These are phyloP conservation scores for Hysterium pulicare DNA, from an alignment of 2,329 filamentous ascomycete species.

Conservation along the genomic window DNA sequence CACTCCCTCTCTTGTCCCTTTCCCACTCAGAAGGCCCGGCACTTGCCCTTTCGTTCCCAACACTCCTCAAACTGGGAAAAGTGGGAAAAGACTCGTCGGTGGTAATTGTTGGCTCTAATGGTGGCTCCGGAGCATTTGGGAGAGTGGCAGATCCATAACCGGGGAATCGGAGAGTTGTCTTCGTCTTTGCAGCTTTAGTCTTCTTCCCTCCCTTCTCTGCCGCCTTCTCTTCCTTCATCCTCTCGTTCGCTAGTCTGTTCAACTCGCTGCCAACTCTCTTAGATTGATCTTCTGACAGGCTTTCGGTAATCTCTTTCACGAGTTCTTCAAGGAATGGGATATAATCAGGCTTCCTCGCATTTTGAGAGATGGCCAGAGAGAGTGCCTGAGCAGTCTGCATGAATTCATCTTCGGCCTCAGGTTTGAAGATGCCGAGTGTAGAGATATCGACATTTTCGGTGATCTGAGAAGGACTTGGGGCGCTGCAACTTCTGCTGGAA, in stretches of 20 bases:
- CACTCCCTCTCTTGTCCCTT: too few species aligned
- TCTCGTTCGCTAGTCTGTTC: conserved; percentile 93
- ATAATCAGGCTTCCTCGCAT: conserved; percentile 88
- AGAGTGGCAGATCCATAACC: too few species aligned
- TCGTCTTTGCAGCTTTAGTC: conserved; percentile 93
- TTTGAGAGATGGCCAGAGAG: conserved; percentile 70
- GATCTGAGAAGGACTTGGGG: too few species aligned
- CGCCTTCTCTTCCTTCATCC: conserved; percentile 97
- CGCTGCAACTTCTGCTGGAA: too few species aligned
- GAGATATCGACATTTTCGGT: conserved; percentile 77
- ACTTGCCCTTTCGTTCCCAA: too few species aligned
- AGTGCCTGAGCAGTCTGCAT: conserved; percentile 72
- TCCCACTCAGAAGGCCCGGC: too few species aligned
- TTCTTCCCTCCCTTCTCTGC: conserved; percentile 95
- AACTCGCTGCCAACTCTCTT: conserved; percentile 89
- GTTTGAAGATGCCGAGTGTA: conserved; percentile 80
- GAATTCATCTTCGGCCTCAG: conserved; percentile 82
- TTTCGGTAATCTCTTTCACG: conserved; percentile 78
- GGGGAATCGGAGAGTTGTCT: too few species aligned
- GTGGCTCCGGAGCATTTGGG: too few species aligned
- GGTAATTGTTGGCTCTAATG: too few species aligned
- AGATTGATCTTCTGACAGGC: conserved; percentile 86
- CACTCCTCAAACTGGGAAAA: too few species aligned
- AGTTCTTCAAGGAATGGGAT: conserved; percentile 88
- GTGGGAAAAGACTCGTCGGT: too few species aligned